These are phyloP conservation scores for Leccinellum luteum DNA, from an alignment of 768 basidiomycete species.

Conservation along the genomic window DNA sequence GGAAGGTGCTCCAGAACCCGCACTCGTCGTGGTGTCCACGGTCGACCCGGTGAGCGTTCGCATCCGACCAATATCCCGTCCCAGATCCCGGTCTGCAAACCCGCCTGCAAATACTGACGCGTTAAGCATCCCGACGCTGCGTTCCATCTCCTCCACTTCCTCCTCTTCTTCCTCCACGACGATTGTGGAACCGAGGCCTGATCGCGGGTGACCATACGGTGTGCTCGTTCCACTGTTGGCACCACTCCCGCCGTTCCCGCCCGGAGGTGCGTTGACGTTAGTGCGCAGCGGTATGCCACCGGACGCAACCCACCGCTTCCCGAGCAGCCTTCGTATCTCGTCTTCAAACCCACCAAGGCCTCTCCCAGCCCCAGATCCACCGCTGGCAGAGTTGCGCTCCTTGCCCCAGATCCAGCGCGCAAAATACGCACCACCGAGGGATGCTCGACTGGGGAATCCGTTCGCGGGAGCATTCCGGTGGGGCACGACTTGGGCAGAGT, in stretches of 20 bases:
- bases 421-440: constrained; percentile 73
- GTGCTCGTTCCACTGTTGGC: constrained; percentile 68
- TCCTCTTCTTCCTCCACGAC: constrained; percentile 78
- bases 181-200: constrained; percentile 52
- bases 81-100: constrained; percentile 42
- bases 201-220: constrained; percentile 54
- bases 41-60: constrained; percentile 56
- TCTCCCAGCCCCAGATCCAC: constrained; percentile 31
- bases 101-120: constrained; percentile 35
- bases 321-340: constrained; percentile 67
- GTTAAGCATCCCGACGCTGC: constrained; percentile 24
- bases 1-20: constrained; percentile 40
- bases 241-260: constrained; percentile 41
- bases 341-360: constrained; percentile 72
- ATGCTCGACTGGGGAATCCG: constrained; percentile 67
- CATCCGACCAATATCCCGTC: constrained; percentile 40
- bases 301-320: constrained; percentile 71
- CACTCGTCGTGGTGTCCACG: constrained; percentile 31
- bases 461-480: constrained; percentile 72
- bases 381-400: constrained; percentile 39
- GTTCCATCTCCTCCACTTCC: constrained; percentile 59
- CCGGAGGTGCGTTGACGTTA: constrained; percentile 46
- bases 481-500: constrained; percentile 65
- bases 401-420: constrained; percentile 87
- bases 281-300: constrained; percentile 60